A percentile compares a stretch with the other conserved stretches of the same genome.
Evolutionary conservation across 2,329 filamentous ascomycete genomes (phyloP).

Genomic region (Ascochyta koolunga): DNA sequence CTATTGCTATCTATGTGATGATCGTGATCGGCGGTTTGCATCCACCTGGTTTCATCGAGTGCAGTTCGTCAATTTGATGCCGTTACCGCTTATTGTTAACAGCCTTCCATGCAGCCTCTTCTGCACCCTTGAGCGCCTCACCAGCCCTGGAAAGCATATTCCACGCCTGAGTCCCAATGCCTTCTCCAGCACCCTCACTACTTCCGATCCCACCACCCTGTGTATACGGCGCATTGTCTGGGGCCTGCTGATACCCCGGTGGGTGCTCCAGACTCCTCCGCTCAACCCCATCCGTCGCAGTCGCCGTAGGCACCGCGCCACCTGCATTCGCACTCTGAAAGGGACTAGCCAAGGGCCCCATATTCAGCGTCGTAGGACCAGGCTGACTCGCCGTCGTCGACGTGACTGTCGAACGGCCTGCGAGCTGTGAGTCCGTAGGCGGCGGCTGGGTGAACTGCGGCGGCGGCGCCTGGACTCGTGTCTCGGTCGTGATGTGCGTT

Average conservation of each 20-base stretch:
- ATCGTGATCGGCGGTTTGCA: neutral
- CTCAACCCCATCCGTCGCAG: slow-evolving; percentile 8
- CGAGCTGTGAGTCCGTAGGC: slow-evolving; percentile 45
- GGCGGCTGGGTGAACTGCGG: slow-evolving; percentile 50
- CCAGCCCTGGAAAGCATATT: slow-evolving; percentile 45
- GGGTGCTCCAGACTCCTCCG: slow-evolving; percentile 50
- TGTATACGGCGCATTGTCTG: slow-evolving; percentile 47
- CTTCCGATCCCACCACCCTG: slow-evolving; percentile 48
- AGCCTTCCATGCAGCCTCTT: slow-evolving; percentile 46
- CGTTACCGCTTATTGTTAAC: slow-evolving; percentile 34
- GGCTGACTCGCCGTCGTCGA: slow-evolving; percentile 31
- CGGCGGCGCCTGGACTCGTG: slow-evolving; percentile 35
- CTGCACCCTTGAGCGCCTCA: slow-evolving; percentile 43
- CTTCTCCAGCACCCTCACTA: slow-evolving; percentile 31
- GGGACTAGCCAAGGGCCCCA: slow-evolving; percentile 43
- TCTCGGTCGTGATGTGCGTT: slow-evolving; percentile 40
- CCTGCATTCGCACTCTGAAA: slow-evolving; percentile 31
- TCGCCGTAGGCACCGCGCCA: slow-evolving; percentile 23
- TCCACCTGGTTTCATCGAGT: neutral
- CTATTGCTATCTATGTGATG: slow-evolving; percentile 12
- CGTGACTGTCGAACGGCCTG: slow-evolving; percentile 47
- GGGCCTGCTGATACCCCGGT: slow-evolving; percentile 56
- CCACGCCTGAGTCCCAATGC: slow-evolving; percentile 43
- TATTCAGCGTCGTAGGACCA: slow-evolving; percentile 48
- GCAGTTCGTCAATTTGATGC: no score